Base-by-base conservation (phyloP, 2,329 filamentous ascomycete species). In the Claviceps lovelessii region DNA sequence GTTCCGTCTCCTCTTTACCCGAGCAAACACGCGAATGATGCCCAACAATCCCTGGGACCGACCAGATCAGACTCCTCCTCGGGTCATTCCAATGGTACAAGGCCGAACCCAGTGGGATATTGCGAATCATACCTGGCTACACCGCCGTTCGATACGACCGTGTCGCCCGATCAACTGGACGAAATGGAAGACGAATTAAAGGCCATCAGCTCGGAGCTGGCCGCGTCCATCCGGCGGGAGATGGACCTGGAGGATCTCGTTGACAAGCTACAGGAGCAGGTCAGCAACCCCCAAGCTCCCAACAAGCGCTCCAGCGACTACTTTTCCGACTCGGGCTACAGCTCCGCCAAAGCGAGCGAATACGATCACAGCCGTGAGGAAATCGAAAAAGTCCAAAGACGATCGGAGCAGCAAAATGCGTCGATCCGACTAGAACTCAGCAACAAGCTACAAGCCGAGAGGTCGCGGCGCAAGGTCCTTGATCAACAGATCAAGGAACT, bases 231-330 rank as follows among this genome's bases (percentile, higher is more conserved):
- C 65, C 83, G 88, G 63, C 83, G 93, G 58, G 93, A 98, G 73
- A 91, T 98, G 80, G 93, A 98, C 62, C 72, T 98, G 37, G 93
- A 98, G 69, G 93, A 98, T 68, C 77, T 97, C 49, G 84, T 97
- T 0, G 93, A 98, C 61, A 79, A 86, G 56, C 73, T 95, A 61
- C 90, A 96, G 67, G 74, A 82, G n/a, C 90, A 96, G 64, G 76
- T 77, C 59, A 78, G 76, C 68, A 77, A 82, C 69, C 65, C 76
- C 64, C 71, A 76, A 68, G 65, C 74, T 61, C 63, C 77, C 33
- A 83, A 80, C 59, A 85, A 86, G 67, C 81, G 91, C 57, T 94
- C 88, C 10, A 97, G 93, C 71, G 93, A 98, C 71, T 97, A 98
- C 72, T 98, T 93, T 68, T 98, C 93, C 2, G 93, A 98, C 68